Base-by-base conservation (phyloP, 331 rosid species). In the Malus hybrid region DNA sequence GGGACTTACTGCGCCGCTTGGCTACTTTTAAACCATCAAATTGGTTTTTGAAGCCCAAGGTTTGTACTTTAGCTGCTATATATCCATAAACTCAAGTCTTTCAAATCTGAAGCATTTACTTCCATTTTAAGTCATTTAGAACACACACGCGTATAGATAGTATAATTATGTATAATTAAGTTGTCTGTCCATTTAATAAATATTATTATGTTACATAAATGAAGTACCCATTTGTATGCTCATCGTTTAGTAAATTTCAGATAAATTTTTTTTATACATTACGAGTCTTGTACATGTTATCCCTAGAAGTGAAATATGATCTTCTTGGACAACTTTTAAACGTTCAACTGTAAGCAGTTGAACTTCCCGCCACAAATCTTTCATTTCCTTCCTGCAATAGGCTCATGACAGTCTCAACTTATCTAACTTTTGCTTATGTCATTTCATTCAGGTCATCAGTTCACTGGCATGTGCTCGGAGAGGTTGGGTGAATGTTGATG, bases 31-130 rank as follows among this genome's bases (percentile, higher is more conserved):
- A 81, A 79, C 97, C 97, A 69, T 84, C 79, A 44, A 89, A 90
- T 78, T 95, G 99, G 99, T 78, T 82, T 75, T 93, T 89, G 44
- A 95, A 90, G 81, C 97, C 97, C 19, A 89, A 95, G 99, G 99
- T 95, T 85, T 85, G 86, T 73, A 76, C 75, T 80, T 78, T 66
- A 39, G 63, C 46, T 77, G 48, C 68, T 48, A 14, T 70, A 32
- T 71, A 13, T 14, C 20, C 6, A 18, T 50, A 69, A 69, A 28
- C 18, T 72, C 10, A 72, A 72, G 16, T 57, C 13, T 22, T 10
- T 71, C 7, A 22, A 6, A 12, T 55, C 52, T 20, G 46, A 39
- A 39, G 13, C 0, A 0, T 39, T 39, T 39, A 16, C 42, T 63
- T 30, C 68, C 68, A 15, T 63, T 63, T 30, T 10, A 63, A 63